A percentile compares a stretch with the other conserved stretches of the same genome.
These are phyloP conservation scores for Agrocybe praecox DNA, from an alignment of 768 basidiomycete genomes.

Conservation along the genomic window DNA sequence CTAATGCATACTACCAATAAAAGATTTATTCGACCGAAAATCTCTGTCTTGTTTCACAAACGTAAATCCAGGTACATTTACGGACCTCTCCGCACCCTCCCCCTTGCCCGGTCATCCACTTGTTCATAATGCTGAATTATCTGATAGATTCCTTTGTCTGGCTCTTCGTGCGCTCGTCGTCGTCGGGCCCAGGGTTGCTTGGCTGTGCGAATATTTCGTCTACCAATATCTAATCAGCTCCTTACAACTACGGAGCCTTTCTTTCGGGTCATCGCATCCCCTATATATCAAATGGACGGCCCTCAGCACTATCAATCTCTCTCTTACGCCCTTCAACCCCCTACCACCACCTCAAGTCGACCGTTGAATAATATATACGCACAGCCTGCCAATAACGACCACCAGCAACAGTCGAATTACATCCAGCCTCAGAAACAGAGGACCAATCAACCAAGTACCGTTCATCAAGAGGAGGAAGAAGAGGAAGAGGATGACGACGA, in stretches of 20 bases:
- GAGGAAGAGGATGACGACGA: constrained; percentile 67
- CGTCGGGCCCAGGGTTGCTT: not conserved
- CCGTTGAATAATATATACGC: constrained; percentile 20
- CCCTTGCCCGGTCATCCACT: not conserved
- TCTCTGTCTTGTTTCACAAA: constrained; percentile 17
- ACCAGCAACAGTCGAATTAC: constrained; percentile 14
- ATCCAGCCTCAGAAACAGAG: constrained; percentile 26
- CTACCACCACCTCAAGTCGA: constrained; percentile 31
- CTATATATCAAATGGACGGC: constrained; percentile 52
- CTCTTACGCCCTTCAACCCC: constrained; percentile 76
- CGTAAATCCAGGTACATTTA: constrained; percentile 25
- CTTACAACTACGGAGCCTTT: constrained; percentile 9
- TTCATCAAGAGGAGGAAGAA: constrained; percentile 46
- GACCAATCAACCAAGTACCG: constrained; percentile 9
- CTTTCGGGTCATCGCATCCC: constrained; percentile 4
- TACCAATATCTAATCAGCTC: not conserved
- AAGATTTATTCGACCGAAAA: constrained; percentile 32
- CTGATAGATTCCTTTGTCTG: not conserved
- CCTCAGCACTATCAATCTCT: constrained; percentile 82
- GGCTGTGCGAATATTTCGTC: not conserved
- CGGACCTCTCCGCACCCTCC: constrained; percentile 6
- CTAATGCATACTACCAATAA: constrained; percentile 30
- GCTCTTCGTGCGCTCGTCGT: not conserved
- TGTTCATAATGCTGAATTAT: not conserved
- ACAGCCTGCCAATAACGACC: constrained; percentile 16